These are phyloP conservation scores for Bryopsis sp. DNA, from an alignment of 139 green algal genomes.

Conservation along the genomic window DNA sequence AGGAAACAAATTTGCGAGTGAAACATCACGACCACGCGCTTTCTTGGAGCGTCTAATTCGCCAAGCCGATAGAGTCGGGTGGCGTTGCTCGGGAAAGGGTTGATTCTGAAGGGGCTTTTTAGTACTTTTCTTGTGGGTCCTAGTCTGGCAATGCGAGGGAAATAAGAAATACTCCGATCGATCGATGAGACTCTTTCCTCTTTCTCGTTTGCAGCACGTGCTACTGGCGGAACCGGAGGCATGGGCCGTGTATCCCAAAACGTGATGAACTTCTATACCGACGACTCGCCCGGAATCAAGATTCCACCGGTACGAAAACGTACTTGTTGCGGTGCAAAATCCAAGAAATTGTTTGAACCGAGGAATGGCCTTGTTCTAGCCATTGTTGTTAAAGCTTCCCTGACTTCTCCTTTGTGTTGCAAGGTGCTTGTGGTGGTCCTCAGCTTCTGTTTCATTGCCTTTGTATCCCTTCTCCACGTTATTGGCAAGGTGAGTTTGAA, in stretches of 20 bases:
- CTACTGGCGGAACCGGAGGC: not conserved
- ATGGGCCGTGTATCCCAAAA: conserved; percentile 13
- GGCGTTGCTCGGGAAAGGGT: no score
- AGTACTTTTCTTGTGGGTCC: no score
- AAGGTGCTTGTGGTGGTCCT: conserved; percentile 64
- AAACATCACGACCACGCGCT: no score
- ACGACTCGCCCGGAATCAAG: conserved; percentile 63
- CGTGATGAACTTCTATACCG: conserved; percentile 64
- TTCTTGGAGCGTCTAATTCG: no score
- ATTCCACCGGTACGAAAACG: conserved; percentile 49
- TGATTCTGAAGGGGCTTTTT: no score
- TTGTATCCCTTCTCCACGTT: conserved; percentile 66
- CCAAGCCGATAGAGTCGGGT: no score
- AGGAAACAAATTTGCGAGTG: no score
- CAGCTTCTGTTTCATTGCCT: conserved; percentile 62
- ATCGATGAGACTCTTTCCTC: no score
- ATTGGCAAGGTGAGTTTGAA: conserved; percentile 67
- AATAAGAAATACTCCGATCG: no score
- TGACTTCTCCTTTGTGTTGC: conserved; percentile 1
- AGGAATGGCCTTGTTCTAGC: not conserved
- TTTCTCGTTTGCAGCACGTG: not conserved
- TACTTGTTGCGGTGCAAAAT: not conserved
- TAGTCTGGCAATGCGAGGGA: no score
- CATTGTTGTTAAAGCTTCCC: not conserved
- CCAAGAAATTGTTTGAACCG: not conserved